Conservation (phyloP, 2,329 filamentous ascomycete species). For the Rhynchosporium agropyri region DNA sequence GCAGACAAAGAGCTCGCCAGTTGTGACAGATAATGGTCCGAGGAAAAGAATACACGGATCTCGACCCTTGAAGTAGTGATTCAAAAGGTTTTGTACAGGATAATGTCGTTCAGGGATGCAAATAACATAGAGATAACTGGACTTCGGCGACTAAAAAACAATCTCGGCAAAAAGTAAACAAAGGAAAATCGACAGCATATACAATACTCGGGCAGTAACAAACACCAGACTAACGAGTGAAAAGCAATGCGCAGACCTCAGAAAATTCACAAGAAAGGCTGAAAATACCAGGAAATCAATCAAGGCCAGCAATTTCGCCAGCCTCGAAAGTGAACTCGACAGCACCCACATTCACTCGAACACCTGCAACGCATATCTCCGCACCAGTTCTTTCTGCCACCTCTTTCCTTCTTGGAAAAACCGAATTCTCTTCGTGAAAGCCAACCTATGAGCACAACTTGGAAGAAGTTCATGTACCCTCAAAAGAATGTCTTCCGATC, state of each 20-base stretch:
- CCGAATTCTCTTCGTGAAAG: neutral
- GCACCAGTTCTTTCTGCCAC: neutral
- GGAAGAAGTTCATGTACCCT: neutral
- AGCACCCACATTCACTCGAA: neutral
- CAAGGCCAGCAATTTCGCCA: neutral
- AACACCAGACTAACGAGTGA: neutral
- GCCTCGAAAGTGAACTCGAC: conserved; percentile 1
- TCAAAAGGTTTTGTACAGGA: neutral
- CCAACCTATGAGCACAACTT: neutral
- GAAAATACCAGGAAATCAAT: too few species aligned
- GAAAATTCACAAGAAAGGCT: too few species aligned
- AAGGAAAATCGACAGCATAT: neutral
- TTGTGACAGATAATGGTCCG: conserved; percentile 4
- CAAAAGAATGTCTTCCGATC: neutral
- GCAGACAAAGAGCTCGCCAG: neutral
- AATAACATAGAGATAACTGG: neutral
- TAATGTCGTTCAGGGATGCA: neutral
- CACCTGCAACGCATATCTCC: neutral
- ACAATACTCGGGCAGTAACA: neutral
- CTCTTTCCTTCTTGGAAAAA: neutral
- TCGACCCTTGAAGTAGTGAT: neutral
- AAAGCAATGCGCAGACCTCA: neutral
- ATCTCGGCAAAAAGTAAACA: neutral
- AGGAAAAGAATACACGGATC: too few species aligned
- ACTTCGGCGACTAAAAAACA: neutral